Evolutionary conservation across 306 rosid genomes (phyloP), one percentile per base, ranked within the genome.

Genomic region (Chamaecrista fasciculata): DNA sequence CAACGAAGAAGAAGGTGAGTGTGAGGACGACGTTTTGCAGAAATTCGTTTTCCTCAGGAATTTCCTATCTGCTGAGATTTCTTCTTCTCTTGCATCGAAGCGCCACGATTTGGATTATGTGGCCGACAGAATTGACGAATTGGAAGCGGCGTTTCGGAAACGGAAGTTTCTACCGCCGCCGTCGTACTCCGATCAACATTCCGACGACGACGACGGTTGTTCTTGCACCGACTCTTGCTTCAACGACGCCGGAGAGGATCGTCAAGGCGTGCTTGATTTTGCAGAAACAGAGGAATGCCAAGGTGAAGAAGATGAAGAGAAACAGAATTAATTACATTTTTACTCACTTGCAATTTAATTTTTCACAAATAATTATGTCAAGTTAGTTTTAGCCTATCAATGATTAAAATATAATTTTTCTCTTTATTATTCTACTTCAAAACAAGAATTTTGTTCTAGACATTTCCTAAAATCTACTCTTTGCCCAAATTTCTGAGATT

Each of bases 151-250:
- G 6, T 84, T 71, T 34, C 63, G 15, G 9, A 61, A 29, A 3
- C 63, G 80, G 69, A 69, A 34, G 58, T 29, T 24, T 57, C 23
- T 24, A 40, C 62, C 14, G 28, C 62, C n/a, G n/a, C n/a, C n/a
- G 4, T 28, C 4, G 19, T 20, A 75, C 5, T 6, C 64, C 4
- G 0, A 8, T 14, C 61, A 67, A 5, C 82, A 33, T 0, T 21
- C 24, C 2, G 85, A 77, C 18, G n/a, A n/a, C n/a, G n/a, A n/a
- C n/a, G n/a, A n/a, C n/a, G n/a, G n/a, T 31, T 85, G 82, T 73
- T 79, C 89, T 72, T 72, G 81, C 69, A 79, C 78, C 15, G 81
- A 82, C 23, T 86, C 84, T 0, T 65, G 80, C 24, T 43, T 80
- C 16, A 58, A 74, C 49, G 88, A 84, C 5, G 90, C 79, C 4